These are phyloP conservation scores for Pseudonitzschia multiseries DNA, from an alignment of 108 stramenopile species.

Conservation along the genomic window DNA sequence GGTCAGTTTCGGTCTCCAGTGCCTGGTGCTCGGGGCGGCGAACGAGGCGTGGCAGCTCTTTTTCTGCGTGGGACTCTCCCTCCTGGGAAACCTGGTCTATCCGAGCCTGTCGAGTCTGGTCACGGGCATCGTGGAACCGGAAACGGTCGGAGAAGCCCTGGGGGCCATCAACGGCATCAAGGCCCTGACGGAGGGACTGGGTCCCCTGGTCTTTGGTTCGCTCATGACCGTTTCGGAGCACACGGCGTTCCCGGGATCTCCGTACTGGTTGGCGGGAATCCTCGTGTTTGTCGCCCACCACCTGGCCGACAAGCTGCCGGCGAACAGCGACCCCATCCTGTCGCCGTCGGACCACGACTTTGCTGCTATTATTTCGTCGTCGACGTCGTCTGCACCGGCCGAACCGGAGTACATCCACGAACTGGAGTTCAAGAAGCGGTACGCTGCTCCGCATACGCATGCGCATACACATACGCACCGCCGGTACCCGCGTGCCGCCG, in stretches of 20 bases:
- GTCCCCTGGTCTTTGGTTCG: constrained; percentile 77
- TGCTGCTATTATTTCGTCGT: no score
- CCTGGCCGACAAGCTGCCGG: constrained; percentile 46
- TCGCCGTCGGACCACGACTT: no score
- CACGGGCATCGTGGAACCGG: constrained; percentile 74
- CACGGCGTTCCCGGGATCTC: constrained; percentile 71
- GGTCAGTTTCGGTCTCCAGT: constrained; percentile 86
- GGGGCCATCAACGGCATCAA: constrained; percentile 96
- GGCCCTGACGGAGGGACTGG: constrained; percentile 91
- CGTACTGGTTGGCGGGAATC: constrained; percentile 59
- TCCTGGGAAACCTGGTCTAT: constrained; percentile 92
- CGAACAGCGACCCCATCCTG: constrained; percentile 10
- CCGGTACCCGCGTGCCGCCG: not conserved
- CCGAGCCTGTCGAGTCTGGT: constrained; percentile 88
- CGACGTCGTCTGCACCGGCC: not conserved
- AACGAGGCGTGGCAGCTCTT: constrained; percentile 78
- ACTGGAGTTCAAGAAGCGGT: constrained; percentile 47
- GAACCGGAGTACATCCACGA: constrained; percentile 56
- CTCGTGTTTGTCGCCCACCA: constrained; percentile 57
- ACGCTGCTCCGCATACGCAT: no score
- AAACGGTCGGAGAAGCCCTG: constrained; percentile 88
- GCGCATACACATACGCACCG: not conserved
- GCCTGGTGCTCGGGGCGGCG: constrained; percentile 85
- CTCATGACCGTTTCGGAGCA: constrained; percentile 76
- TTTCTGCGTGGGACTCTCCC: constrained; percentile 75